Conservation (phyloP, 495 filamentous ascomycete genomes). For the Penicillium psychrofluorescens region DNA sequence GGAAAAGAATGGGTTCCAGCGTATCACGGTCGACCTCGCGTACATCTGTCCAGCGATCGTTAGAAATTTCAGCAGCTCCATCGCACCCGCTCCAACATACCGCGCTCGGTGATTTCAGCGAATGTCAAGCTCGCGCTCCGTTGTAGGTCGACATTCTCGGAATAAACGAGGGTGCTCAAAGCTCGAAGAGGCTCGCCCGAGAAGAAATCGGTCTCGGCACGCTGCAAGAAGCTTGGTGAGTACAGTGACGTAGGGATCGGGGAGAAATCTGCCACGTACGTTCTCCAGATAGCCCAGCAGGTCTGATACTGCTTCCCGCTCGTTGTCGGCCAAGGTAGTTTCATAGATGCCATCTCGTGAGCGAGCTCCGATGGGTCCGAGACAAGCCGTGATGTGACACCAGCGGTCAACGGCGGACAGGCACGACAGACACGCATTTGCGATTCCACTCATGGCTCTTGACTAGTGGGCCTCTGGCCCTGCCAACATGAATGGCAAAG, state of each 20-base stretch:
- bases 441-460: constrained; percentile 36
- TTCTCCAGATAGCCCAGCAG: constrained; percentile 93
- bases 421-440: constrained; percentile 35
- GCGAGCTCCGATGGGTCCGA: constrained; percentile 55
- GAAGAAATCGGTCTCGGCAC: constrained; percentile 96
- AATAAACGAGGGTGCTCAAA: constrained; percentile 91
- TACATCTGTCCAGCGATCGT: constrained; percentile 59
- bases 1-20: constrained; percentile 88
- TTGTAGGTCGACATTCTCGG: constrained; percentile 97
- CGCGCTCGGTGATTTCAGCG: constrained; percentile 97
- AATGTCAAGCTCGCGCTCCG: constrained; percentile 97
- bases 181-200: constrained; percentile 92
- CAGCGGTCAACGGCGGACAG: constrained; percentile 38
- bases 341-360: constrained; percentile 93
- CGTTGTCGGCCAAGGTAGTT: constrained; percentile 89
- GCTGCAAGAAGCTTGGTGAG: constrained; percentile 38
- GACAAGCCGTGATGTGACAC: constrained; percentile 42
- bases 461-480: constrained; percentile 23
- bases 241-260: background rate
- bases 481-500: constrained; percentile 8
- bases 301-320: constrained; percentile 95
- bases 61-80: background rate
- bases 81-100: constrained; percentile 42
- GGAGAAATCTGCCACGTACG: constrained; percentile 42
- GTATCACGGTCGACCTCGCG: constrained; percentile 92